A percentile compares a stretch with the other conserved stretches of the same genome.
Evolutionary conservation across 805 yeast species (phyloP).

Genomic region (Kurtzmaniella cleridarum): DNA sequence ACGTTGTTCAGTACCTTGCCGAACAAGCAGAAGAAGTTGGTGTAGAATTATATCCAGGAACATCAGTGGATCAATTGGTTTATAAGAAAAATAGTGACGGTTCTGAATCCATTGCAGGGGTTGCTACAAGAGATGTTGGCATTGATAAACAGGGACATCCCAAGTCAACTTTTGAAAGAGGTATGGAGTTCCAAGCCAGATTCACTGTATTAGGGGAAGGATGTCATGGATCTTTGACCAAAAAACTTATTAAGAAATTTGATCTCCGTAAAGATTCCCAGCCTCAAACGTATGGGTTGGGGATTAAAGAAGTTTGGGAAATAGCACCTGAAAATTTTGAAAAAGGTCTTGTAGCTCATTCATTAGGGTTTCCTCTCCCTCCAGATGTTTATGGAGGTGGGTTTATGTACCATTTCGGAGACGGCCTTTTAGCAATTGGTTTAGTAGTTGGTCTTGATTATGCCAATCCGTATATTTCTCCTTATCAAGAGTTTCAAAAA

Average conservation of each 20-base stretch:
- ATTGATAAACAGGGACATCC: slow-evolving; percentile 70
- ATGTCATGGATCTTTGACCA: slow-evolving; percentile 93
- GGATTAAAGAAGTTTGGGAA: slow-evolving; percentile 97
- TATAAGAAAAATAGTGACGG: slow-evolving; percentile 44
- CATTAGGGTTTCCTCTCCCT: slow-evolving; percentile 83
- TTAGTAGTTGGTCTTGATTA: slow-evolving; percentile 94
- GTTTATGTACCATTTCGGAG: slow-evolving; percentile 95
- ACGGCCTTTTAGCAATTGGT: slow-evolving; percentile 86
- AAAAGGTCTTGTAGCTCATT: slow-evolving; percentile 77
- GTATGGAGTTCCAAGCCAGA: slow-evolving; percentile 94
- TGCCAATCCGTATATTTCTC: slow-evolving; percentile 90
- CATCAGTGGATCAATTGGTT: slow-evolving; percentile 75
- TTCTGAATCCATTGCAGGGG: slow-evolving; percentile 64
- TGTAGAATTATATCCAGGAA: slow-evolving; percentile 88
- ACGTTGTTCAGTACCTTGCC: slow-evolving; percentile 74
- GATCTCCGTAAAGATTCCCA: slow-evolving; percentile 58
- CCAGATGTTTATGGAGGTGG: slow-evolving; percentile 90
- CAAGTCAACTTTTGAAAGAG: slow-evolving; percentile 82
- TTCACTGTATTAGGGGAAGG: slow-evolving; percentile 92
- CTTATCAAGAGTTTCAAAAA: slow-evolving; percentile 91
- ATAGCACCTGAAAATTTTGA: slow-evolving; percentile 77
- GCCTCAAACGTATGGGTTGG: slow-evolving; percentile 92
- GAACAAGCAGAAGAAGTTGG: slow-evolving; percentile 92
- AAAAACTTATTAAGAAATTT: slow-evolving; percentile 66
- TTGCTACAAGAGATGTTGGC: slow-evolving; percentile 94